These are phyloP conservation scores for Pelargonium nanum DNA, from an alignment of 345 rosid genomes.

Conservation along the genomic window DNA sequence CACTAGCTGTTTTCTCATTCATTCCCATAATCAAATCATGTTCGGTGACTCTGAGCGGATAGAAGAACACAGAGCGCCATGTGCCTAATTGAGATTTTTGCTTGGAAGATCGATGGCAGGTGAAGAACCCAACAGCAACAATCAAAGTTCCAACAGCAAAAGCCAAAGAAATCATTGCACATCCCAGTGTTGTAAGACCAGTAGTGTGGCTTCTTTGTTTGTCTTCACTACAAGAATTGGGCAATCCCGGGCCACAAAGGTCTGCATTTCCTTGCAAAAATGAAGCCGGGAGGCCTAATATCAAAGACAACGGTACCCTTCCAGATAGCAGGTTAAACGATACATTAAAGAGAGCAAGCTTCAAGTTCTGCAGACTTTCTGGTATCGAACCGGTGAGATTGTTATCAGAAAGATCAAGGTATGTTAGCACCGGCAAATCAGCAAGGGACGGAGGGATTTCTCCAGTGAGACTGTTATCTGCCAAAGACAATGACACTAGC, in stretches of 20 bases:
- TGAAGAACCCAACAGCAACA: constrained; percentile 38
- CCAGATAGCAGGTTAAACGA: constrained; percentile 76
- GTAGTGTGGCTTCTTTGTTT: constrained; percentile 20
- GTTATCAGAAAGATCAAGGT: constrained; percentile 84
- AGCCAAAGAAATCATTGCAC: constrained; percentile 53
- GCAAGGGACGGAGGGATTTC: constrained; percentile 64
- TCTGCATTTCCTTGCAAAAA: constrained; percentile 74
- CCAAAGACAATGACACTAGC: constrained; percentile 72
- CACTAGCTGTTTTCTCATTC: constrained; percentile 57
- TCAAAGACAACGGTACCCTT: constrained; percentile 50
- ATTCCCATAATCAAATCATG: constrained; percentile 51
- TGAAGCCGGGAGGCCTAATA: constrained; percentile 88
- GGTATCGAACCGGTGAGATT: constrained; percentile 75
- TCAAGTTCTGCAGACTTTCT: constrained; percentile 58
- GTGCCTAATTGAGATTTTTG: constrained; percentile 37
- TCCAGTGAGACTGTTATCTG: constrained; percentile 54
- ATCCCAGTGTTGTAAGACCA: constrained; percentile 31
- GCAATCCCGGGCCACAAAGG: constrained; percentile 80
- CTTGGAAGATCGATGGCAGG: constrained; percentile 40
- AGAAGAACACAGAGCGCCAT: constrained; percentile 74
- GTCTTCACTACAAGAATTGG: constrained; percentile 43
- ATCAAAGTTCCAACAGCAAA: constrained; percentile 44
- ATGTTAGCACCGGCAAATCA: constrained; percentile 73
- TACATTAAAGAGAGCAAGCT: constrained; percentile 87
- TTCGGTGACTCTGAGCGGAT: constrained; percentile 71